Evolutionary conservation across 768 basidiomycete genomes (phyloP).

Genomic region (Tricholoma matsutake): DNA sequence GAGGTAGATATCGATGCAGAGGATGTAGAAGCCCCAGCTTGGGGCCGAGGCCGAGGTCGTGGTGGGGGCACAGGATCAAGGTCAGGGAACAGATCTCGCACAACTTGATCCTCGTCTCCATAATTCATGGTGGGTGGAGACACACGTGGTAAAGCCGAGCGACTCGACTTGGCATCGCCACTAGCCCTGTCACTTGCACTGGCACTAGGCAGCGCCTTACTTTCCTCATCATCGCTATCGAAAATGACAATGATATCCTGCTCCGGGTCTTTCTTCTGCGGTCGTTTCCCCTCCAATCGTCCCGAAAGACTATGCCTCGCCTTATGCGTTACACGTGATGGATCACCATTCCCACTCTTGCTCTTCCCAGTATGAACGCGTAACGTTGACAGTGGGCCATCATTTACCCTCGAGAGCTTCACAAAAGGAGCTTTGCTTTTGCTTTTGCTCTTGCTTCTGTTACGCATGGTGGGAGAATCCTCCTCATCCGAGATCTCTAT

Average conservation of each 20-base stretch:
- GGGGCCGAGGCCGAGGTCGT: background rate
- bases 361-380: background rate
- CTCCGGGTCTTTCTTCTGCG: background rate
- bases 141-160: background rate
- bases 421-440: background rate
- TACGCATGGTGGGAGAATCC: background rate
- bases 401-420: background rate
- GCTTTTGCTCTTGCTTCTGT: background rate
- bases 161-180: background rate
- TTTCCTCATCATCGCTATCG: slow-evolving; percentile 6
- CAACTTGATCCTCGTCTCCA: background rate
- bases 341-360: background rate
- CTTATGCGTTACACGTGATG: background rate
- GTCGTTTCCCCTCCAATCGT: background rate
- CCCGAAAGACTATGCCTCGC: background rate
- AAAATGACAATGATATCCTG: slow-evolving; percentile 1
- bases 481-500: slow-evolving; percentile 12
- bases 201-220: background rate
- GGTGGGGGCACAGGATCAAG: background rate
- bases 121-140: background rate
- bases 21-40: background rate
- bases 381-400: background rate
- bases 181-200: background rate
- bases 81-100: background rate
- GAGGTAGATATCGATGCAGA: background rate